Evolutionary conservation across 495 filamentous ascomycete species (phyloP), one percentile per base, ranked within the genome.

Genomic region (Daldinia bambusicola): DNA sequence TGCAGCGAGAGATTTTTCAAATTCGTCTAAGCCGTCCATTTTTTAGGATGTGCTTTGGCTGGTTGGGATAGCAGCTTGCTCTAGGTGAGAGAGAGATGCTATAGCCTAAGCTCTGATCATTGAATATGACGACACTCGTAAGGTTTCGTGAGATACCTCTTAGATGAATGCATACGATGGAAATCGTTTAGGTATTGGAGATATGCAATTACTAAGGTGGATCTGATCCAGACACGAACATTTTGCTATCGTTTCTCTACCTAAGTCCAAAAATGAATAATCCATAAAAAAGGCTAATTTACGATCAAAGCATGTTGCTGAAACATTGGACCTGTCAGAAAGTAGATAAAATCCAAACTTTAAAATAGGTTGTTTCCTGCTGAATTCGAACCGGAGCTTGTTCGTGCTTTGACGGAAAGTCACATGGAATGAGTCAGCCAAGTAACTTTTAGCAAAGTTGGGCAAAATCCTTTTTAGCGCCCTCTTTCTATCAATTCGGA

Each of bases 1-100:
- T 20, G 83, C 82, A 0, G 84, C 84, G 5, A 87, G 75, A 0
- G 77, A n/a, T 66, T 87, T 86, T 63, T 88, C 86, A 18, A 88
- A 84, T 16, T 86, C 84, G 32, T 86, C 83, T 2, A 87, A 79
- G 63, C 83, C 77, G 67, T 85, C 83, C 86, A 88, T 86, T 37
- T 4, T 66, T 36, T 13, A 38, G 0, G 20, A 50, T 76, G n/a
- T 74, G 40, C 7, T 31, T n/a, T 16, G 1, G 20, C n/a, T 61
- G n/a, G n/a, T n/a, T n/a, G n/a, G n/a, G 55, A 40, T 34, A 13
- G 30, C 6, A 22, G 8, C 31, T 55, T 10, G n/a, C 2, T 16
- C 12, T 6, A n/a, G 18, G 12, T 34, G 14, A 13, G n/a, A 10
- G 22, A n/a, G 14, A 56, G n/a, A 56, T 34, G 53, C 37, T 2